phyloP scores from a whole-genome alignment of 257 asterid species.

The Gynochthodes officinalis region DNA sequence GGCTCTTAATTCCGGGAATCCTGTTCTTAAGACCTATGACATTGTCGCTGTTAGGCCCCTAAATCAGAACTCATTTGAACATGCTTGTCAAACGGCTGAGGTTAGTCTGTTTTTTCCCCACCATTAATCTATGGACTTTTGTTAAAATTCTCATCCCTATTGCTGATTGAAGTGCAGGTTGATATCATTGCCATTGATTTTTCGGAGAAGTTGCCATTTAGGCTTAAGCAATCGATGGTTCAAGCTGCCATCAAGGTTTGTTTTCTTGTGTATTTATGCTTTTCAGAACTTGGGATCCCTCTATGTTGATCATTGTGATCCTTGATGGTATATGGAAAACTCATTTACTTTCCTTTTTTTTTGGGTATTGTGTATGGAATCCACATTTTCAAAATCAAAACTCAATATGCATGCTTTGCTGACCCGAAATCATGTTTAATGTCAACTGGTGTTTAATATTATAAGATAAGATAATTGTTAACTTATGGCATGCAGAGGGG shows the following conservation, averaged over 20 bases:
- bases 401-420: not conserved
- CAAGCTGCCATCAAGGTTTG: constrained; percentile 82
- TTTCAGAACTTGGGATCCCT: not conserved
- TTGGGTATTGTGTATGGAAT: not conserved
- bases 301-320: not conserved
- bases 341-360: not conserved
- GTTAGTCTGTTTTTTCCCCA: constrained; percentile 27
- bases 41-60: constrained; percentile 71
- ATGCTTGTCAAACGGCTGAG: constrained; percentile 77
- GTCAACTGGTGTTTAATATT: not conserved
- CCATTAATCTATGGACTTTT: not conserved
- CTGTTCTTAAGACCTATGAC: constrained; percentile 65
- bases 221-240: constrained; percentile 75
- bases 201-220: constrained; percentile 66
- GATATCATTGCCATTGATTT: constrained; percentile 83
- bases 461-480: not conserved
- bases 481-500: constrained; percentile 66
- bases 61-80: constrained; percentile 67
- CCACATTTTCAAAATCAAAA: not conserved
- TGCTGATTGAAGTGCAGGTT: constrained; percentile 45
- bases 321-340: not conserved
- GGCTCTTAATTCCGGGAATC: constrained; percentile 68
- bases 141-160: not conserved
- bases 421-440: not conserved
- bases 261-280: constrained; percentile 7